These are phyloP conservation scores for Cyphellophora europaea DNA, from an alignment of 2,329 filamentous ascomycete genomes.

Conservation along the genomic window DNA sequence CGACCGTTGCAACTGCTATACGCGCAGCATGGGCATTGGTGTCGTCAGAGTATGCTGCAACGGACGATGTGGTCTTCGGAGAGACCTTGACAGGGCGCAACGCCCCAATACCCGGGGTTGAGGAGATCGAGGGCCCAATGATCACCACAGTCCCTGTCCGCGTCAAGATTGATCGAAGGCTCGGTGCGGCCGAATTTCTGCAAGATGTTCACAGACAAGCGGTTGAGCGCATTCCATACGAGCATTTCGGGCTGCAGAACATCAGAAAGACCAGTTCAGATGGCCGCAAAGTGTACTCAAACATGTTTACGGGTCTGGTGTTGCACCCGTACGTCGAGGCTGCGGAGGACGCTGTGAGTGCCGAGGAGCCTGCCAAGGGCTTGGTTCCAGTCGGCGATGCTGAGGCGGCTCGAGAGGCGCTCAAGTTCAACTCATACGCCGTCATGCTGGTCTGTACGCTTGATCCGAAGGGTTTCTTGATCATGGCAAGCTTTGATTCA, in stretches of 20 bases:
- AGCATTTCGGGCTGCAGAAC: slow-evolving; percentile 50
- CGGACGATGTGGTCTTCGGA: slow-evolving; percentile 39
- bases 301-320: slow-evolving; percentile 21
- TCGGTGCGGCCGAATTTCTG: slow-evolving; percentile 40
- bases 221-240: slow-evolving; percentile 50
- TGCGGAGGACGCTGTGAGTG: background rate
- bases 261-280: slow-evolving; percentile 45
- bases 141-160: slow-evolving; percentile 36
- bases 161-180: slow-evolving; percentile 27
- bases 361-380: slow-evolving; percentile 26
- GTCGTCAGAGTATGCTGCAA: slow-evolving; percentile 34
- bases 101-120: slow-evolving; percentile 34
- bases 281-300: slow-evolving; percentile 31
- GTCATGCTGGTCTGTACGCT: slow-evolving; percentile 41
- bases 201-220: slow-evolving; percentile 48
- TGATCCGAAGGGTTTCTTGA: slow-evolving; percentile 40
- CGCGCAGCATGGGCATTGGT: slow-evolving; percentile 41
- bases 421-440: slow-evolving; percentile 42
- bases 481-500: slow-evolving; percentile 58
- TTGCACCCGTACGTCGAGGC: slow-evolving; percentile 4
- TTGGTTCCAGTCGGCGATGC: slow-evolving; percentile 25
- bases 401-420: slow-evolving; percentile 50
- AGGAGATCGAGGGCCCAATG: slow-evolving; percentile 39
- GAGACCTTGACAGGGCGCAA: slow-evolving; percentile 42
- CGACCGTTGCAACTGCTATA: slow-evolving; percentile 39